These are phyloP conservation scores for Phytophthora sp. DNA, from an alignment of 352 stramenopile genomes.

Conservation along the genomic window DNA sequence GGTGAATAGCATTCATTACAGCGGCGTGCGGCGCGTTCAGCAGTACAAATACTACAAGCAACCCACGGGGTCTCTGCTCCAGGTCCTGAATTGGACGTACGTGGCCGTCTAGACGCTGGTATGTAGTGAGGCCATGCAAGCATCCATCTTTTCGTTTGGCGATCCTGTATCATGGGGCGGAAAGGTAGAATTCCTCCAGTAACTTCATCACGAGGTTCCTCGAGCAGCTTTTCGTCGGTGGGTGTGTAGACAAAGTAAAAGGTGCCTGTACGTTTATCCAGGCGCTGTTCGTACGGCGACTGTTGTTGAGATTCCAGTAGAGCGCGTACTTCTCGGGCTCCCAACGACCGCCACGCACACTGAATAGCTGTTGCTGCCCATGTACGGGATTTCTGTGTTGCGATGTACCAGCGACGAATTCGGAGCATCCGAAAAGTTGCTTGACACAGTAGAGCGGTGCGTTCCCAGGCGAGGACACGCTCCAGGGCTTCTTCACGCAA, in stretches of 20 bases:
- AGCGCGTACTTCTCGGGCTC: constrained; percentile 39
- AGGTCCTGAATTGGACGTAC: constrained; percentile 9
- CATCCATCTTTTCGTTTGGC: constrained; percentile 71
- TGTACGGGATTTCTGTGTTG: constrained; percentile 41
- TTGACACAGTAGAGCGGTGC: constrained; percentile 53
- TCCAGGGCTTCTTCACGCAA: constrained; percentile 68
- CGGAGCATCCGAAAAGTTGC: constrained; percentile 65
- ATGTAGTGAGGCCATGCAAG: constrained; percentile 71
- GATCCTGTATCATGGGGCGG: constrained; percentile 77
- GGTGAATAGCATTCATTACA: constrained; percentile 74
- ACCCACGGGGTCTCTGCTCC: constrained; percentile 18
- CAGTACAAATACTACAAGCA: constrained; percentile 63
- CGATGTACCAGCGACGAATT: constrained; percentile 57
- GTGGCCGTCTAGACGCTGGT: constrained; percentile 16
- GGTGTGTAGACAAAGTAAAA: constrained; percentile 77
- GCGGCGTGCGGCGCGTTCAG: constrained; percentile 60
- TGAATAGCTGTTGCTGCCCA: constrained; percentile 55
- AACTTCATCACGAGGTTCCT: constrained; percentile 61
- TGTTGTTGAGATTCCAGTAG: constrained; percentile 66
- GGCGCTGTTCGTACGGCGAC: constrained; percentile 73
- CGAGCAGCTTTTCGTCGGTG: constrained; percentile 64
- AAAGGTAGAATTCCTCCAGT: constrained; percentile 56
- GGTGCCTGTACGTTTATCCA: constrained; percentile 51
- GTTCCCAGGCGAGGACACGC: constrained; percentile 59
- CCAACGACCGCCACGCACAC: constrained; percentile 53